Base-by-base conservation (phyloP, 2,329 filamentous ascomycete species). In the Calonectria pteridis region DNA sequence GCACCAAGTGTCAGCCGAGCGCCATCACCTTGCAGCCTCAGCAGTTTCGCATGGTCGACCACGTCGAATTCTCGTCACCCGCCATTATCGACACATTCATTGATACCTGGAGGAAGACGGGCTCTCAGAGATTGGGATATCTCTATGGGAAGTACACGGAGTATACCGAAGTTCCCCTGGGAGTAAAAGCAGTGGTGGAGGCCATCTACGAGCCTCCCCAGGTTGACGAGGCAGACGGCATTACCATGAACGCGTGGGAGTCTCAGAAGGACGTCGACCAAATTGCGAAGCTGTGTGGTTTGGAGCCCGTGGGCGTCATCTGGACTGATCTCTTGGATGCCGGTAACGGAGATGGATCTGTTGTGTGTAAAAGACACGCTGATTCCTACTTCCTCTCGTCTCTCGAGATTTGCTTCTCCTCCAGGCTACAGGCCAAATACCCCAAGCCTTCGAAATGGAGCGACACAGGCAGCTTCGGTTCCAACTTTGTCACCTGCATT, bases 131-230 rank as follows among this genome's bases (percentile, higher is more conserved):
- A 50, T 84, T 98, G 59, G 97, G 96, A 7, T 98, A 96, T 80
- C 86, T 99, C 7, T 99, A 98, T 79, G 97, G 97, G 23, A 92
- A 92, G 67, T 98, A 98, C 81, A 91, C 94, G 75, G 95, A 98
- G 84, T 99, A 99, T 82, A 90, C 93, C 4, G 95, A 98, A 82
- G 95, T 99, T 5, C 97, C 97, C 0, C 89, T 99, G 0, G 97
- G 97, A 13, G 92, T 98, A 71, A 99, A 99, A 85, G 96, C 96
- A 20, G 92, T 99, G 1, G 96, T 99, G 0, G 96, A 99, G 86
- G 96, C 96, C 50, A 98, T 99, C 77, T 99, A 98, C 80, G 97
- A 99, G 83, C 95, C 96, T 6, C 97, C 97, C 3, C 97, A 99
- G 82, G 87, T 96, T 43, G 93, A 96, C 78, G 97, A 99, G 84